Conservation (phyloP, 441 rosid genomes). For the Populus trichocarpa region DNA sequence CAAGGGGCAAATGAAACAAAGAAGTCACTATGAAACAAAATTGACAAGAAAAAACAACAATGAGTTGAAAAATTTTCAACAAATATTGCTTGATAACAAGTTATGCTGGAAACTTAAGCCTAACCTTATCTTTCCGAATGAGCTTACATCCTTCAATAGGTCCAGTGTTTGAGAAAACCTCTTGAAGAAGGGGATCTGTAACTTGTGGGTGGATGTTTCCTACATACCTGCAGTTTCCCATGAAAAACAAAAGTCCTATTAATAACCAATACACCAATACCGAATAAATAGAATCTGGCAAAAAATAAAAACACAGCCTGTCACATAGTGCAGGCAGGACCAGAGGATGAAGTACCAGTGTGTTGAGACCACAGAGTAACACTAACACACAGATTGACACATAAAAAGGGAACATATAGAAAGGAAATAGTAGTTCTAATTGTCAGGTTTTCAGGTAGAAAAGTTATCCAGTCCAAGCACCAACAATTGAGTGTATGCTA, state of each 20-base stretch:
- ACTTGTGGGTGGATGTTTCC: slow-evolving; percentile 71
- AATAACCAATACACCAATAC: neutral
- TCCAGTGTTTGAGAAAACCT: slow-evolving; percentile 56
- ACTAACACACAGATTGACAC: neutral
- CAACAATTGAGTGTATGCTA: neutral
- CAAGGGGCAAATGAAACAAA: neutral
- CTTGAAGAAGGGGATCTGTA: slow-evolving; percentile 57
- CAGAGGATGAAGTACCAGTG: neutral
- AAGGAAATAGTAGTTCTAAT: neutral
- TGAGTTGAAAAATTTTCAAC: neutral
- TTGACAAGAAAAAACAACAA: neutral
- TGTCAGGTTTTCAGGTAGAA: neutral
- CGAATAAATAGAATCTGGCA: neutral
- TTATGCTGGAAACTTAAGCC: neutral
- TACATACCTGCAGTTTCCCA: slow-evolving; percentile 41
- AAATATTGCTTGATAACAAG: neutral
- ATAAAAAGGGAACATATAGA: neutral
- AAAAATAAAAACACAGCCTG: neutral
- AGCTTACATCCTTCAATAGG: slow-evolving; percentile 64
- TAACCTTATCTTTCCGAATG: slow-evolving; percentile 62
- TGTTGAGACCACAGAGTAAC: neutral
- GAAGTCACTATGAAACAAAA: neutral
- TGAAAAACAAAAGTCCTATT: neutral
- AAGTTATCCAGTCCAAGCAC: neutral
- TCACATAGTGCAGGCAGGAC: neutral